Evolutionary conservation across 345 rosid genomes (phyloP).

Genomic region (Salix exigua): DNA sequence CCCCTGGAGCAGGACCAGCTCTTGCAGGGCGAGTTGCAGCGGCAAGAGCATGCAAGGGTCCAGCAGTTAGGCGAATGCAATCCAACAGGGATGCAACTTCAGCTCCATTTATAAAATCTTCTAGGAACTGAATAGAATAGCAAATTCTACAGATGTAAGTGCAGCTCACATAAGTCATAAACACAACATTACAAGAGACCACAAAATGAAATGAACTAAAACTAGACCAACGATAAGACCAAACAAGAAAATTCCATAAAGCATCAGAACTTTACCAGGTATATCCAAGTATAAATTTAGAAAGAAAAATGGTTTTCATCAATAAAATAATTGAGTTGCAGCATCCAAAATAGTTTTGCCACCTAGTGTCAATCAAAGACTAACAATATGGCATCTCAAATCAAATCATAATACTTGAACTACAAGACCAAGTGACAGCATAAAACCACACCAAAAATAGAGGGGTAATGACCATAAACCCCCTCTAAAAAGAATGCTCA

Average conservation of each 20-base stretch:
- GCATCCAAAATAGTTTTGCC: neutral
- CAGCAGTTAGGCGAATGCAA: conserved; percentile 95
- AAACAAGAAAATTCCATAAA: neutral
- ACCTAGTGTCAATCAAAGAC: neutral
- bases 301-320: neutral
- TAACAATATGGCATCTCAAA: neutral
- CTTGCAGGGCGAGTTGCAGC: conserved; percentile 99
- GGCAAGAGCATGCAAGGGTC: conserved; percentile 91
- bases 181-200: neutral
- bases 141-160: neutral
- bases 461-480: too few species aligned
- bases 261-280: neutral
- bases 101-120: conserved; percentile 92
- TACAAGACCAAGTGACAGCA: neutral
- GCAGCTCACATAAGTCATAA: conserved; percentile 2
- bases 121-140: conserved; percentile 56
- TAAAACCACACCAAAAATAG: neutral
- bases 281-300: neutral
- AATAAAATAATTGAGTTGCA: neutral
- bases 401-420: neutral
- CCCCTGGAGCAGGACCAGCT: conserved; percentile 68
- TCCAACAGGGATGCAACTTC: conserved; percentile 96
- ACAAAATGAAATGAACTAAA: neutral
- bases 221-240: neutral
- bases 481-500: too few species aligned